Base-by-base conservation (phyloP, 805 yeast genomes). In the Wickerhamiella qilinensis region DNA sequence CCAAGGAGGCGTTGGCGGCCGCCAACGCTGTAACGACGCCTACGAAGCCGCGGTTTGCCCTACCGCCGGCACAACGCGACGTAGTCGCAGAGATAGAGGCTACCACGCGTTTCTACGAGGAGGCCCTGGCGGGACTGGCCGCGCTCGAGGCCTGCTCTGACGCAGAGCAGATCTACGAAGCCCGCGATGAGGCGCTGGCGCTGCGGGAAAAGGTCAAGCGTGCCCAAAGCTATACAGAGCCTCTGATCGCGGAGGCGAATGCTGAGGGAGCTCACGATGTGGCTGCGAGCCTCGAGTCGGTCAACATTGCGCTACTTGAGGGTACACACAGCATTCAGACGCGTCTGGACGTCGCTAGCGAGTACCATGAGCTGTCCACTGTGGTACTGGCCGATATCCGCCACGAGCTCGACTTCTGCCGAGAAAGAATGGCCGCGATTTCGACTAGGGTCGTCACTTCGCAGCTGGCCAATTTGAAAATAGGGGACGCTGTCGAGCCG, bases 341-440 rank as follows among this genome's bases (percentile, higher is more conserved):
- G 4, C 40, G 33, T 12, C 21, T 39, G 12, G 33, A 19, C n/a
- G 27, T 35, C n/a, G 31, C 39, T 9, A 17, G 20, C n/a, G 43
- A 40, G 21, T 40, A 28, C 17, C 31, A 34, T 20, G 39, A 37
- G 25, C 38, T 40, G 20, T 5, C 19, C 9, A 20, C 21, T 25
- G 12, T 28, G 19, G 33, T 30, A 6, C 22, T 36, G 17, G n/a
- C 17, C 16, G 34, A 36, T 4, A 32, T 40, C 16, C 22, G 30
- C 19, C 22, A 15, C 20, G 40, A 40, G 33, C 38, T 40, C 9
- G 40, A 40, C 14, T 29, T 24, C 29, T 18, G 36, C 34, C 30
- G 24, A 17, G 19, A 27, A 2, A 15, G 9, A 7, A 6, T 40
- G 28, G 33, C 30, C 20, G 33, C 19, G 25, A 31, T 38, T 8